phyloP scores from a whole-genome alignment of 2,329 filamentous ascomycete genomes.

The Sclerotinia subarctica region DNA sequence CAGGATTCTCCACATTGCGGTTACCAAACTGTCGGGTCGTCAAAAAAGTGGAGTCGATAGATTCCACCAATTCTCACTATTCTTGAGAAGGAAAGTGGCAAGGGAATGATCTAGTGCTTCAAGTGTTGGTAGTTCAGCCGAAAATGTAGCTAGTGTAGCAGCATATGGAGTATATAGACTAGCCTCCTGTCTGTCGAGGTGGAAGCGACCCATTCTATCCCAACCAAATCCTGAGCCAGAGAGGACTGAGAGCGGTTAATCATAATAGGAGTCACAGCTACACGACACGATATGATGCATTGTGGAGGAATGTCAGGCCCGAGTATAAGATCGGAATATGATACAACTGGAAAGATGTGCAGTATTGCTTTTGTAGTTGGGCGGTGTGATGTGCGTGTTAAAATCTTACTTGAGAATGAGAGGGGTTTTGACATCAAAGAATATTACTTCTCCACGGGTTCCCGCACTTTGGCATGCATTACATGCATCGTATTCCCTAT shows the following conservation, averaged over 20 bases:
- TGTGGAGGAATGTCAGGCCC: not conserved
- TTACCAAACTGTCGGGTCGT: slow-evolving; percentile 15
- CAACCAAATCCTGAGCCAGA: too few species aligned
- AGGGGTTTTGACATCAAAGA: not conserved
- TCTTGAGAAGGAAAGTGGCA: slow-evolving; percentile 12
- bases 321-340: not conserved
- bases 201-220: too few species aligned
- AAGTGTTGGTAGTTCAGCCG: not conserved
- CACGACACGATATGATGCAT: too few species aligned
- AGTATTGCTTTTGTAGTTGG: not conserved
- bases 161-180: not conserved
- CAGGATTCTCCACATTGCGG: slow-evolving; percentile 1
- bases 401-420: not conserved
- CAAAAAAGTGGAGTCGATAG: slow-evolving; percentile 1
- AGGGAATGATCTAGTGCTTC: not conserved
- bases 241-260: not conserved
- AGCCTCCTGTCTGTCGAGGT: not conserved
- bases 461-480: not conserved
- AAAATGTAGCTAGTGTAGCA: not conserved
- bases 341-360: slow-evolving; percentile 1
- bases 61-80: not conserved
- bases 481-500: not conserved
- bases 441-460: not conserved
- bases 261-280: not conserved
- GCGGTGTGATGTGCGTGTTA: slow-evolving; percentile 7